A percentile compares a stretch with the other conserved stretches of the same genome.
These are phyloP conservation scores for Tolypocladium guangdongense DNA, from an alignment of 2,329 filamentous ascomycete species.

Conservation along the genomic window DNA sequence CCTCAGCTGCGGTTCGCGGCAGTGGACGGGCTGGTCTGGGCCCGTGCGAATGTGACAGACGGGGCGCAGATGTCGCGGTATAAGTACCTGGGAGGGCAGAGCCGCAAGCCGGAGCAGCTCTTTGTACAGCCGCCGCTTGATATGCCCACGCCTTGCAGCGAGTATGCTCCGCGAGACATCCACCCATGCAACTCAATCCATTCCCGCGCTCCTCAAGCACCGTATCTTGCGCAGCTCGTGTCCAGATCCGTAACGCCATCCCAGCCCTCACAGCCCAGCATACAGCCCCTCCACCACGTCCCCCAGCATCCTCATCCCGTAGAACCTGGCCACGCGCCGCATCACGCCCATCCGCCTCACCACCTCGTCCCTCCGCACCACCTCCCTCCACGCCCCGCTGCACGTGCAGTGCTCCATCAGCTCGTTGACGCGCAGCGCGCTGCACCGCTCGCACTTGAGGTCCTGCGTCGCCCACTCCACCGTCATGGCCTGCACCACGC, in stretches of 20 bases:
- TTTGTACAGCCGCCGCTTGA: not conserved
- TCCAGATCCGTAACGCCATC: not conserved
- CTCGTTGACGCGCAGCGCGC: slow-evolving; percentile 73
- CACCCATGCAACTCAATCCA: not conserved
- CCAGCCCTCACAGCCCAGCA: slow-evolving; percentile 26
- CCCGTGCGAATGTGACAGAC: too few relatives aligned
- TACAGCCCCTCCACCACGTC: slow-evolving; percentile 59
- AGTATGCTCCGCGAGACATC: not conserved
- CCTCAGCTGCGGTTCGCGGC: too few relatives aligned
- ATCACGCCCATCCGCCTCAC: slow-evolving; percentile 57
- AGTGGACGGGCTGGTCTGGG: too few relatives aligned
- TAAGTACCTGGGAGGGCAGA: too few relatives aligned
- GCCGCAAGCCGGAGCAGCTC: not conserved
- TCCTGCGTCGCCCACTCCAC: slow-evolving; percentile 85
- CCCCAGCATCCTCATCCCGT: slow-evolving; percentile 71
- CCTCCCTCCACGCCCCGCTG: slow-evolving; percentile 73
- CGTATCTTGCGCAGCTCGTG: not conserved
- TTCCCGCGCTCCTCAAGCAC: not conserved
- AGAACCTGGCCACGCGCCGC: slow-evolving; percentile 64
- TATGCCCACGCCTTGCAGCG: not conserved
- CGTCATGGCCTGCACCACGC: slow-evolving; percentile 61
- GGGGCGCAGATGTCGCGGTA: not conserved
- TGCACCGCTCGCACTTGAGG: slow-evolving; percentile 63
- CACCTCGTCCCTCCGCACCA: slow-evolving; percentile 56
- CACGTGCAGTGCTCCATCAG: slow-evolving; percentile 96